Evolutionary conservation across 306 rosid species (phyloP).

Genomic region (Quercus alba): DNA sequence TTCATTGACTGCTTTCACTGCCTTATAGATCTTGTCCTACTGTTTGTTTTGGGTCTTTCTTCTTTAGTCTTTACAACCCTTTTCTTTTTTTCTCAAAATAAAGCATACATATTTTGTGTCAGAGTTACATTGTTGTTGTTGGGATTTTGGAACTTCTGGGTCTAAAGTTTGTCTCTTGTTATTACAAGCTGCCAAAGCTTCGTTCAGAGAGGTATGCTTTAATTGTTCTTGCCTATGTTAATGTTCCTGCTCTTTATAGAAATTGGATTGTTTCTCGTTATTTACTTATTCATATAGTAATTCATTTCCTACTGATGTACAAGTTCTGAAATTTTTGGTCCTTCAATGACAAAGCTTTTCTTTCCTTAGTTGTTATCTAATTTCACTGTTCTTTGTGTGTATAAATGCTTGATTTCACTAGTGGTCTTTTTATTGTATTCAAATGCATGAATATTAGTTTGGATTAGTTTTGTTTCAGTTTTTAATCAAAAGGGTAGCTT

Average conservation of each 20-base stretch:
- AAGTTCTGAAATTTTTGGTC: background rate
- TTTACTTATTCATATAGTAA: conserved; percentile 3
- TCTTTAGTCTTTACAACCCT: background rate
- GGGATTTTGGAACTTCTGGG: background rate
- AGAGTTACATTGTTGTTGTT: background rate
- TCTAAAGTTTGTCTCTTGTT: background rate
- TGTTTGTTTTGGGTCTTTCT: background rate
- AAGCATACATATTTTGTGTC: background rate
- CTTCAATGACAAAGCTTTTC: background rate
- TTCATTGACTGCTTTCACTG: background rate
- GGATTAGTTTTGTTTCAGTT: background rate
- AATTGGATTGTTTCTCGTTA: background rate
- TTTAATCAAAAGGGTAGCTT: conserved; percentile 18
- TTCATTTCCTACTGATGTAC: background rate
- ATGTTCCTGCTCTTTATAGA: background rate
- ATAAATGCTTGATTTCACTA: background rate
- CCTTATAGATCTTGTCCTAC: conserved; percentile 21
- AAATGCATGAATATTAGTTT: conserved; percentile 24
- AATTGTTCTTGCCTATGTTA: background rate
- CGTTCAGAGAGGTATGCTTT: background rate
- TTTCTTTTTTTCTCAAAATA: background rate
- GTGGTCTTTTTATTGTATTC: conserved; percentile 2
- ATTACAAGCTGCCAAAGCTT: background rate
- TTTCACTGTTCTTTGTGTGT: background rate
- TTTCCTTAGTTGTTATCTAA: background rate